Evolutionary conservation across 2,329 filamentous ascomycete genomes (phyloP), one percentile per base, ranked within the genome.

Genomic region (Alternaria alternata): DNA sequence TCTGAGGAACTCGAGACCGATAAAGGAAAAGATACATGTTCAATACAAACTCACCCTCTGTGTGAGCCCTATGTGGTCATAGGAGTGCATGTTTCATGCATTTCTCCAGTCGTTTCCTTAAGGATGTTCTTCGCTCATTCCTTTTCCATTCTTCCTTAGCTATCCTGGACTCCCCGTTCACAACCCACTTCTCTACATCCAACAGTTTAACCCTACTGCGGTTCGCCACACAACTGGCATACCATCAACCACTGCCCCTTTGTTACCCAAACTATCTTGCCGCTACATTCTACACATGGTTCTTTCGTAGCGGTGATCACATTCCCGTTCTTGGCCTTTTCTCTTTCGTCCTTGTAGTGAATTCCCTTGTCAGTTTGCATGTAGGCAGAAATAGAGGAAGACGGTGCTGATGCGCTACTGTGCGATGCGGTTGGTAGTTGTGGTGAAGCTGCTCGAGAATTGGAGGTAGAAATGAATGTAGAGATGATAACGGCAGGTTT

Each of bases 181-280:
- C 8, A 14, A 22, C 22, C 24, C 8, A 11, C 16, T n/a, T 38
- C 26, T 24, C 26, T 1, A 6, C 3, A 22, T 41, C 18, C 11
- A 22, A 41, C 28, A 20, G 3, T 8, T 34, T 6, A 41, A 5
- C 20, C 22, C 54, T 57, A 53, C 47, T 62, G 55, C 24, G 52
- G 42, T 30, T 59, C 48, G 12, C 43, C 36, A 38, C 56, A 62
- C 7, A 20, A 20, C 36, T 47, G 44, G 53, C 61, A 63, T 18
- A 54, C 30, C 49, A 63, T 32, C 43, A 52, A 32, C 30, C 51
- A 63, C 42, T 53, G 48, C 26, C 57, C 57, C 16, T 47, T 54
- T 4, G 53, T 63, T 41, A 54, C 53, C 53, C 53, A 54, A 2
- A 57, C 57, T 4, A 60, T 36, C 7, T 51, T 38, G 16, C 57